Base-by-base conservation (phyloP, 768 basidiomycete genomes). In the Lentinula raphanica region DNA sequence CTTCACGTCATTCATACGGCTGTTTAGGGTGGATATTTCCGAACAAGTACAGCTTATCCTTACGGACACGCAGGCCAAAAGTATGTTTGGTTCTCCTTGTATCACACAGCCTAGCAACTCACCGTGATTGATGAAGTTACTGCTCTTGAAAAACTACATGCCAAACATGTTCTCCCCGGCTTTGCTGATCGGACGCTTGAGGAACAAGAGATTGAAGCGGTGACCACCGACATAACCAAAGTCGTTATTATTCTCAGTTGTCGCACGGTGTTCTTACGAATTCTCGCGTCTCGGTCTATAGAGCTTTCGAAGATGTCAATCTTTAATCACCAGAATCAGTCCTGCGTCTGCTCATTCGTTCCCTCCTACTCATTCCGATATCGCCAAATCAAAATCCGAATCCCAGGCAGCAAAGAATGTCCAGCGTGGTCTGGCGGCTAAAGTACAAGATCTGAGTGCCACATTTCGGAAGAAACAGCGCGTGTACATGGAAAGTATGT, bases 401-500 rank as follows among this genome's bases (percentile, higher is more conserved):
- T 73, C 76, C 8, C 76, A 85, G 39, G 83, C 94, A 1, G 89
- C 92, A 32, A 91, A 90, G 76, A 98, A 99, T 69, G 92, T 98
- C 21, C 97, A 98, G 71, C 85, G 94, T 40, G 94, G 87, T 21
- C 83, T 99, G 54, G 97, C 97, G n/a, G 93, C 91, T 36, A 94
- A 94, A 71, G 85, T 98, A 12, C 97, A 98, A 75, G 92, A 94
- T 65, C 79, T 94, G 54, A 95, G 93, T 65, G 89, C 88, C 21
- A 78, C 86, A 12, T 98, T 99, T 69, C 84, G 97, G 61, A 98
- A 97, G 79, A 98, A 96, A 76, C 97, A 99, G 73, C 87, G 93
- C 59, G 90, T 96, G 31, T 98, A 98, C 72, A 90, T 99, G 90
- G 90, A 97, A 74, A 95, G 97, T 96, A 69, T 73, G 95, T 81